A percentile compares a stretch with the other conserved stretches of the same genome.
These are phyloP conservation scores for Emergomyces orientalis DNA, from an alignment of 2,329 filamentous ascomycete genomes.

Conservation along the genomic window DNA sequence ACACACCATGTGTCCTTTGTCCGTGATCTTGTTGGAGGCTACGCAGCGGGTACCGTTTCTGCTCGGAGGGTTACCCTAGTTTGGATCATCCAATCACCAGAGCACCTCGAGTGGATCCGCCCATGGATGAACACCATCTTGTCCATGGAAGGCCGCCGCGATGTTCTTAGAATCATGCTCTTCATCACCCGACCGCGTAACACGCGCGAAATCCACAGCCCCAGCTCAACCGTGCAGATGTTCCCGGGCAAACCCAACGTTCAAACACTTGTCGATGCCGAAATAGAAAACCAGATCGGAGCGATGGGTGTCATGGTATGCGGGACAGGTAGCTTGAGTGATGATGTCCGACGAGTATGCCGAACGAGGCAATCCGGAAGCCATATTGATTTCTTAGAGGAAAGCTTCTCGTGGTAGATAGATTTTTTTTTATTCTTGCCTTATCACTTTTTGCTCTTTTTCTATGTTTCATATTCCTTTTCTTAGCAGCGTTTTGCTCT, in stretches of 20 bases:
- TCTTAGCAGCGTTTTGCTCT: not conserved
- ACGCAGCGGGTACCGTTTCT: constrained; percentile 61
- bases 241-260: constrained; percentile 82
- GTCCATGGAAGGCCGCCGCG: constrained; percentile 66
- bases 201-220: constrained; percentile 68
- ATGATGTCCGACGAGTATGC: constrained; percentile 64
- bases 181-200: constrained; percentile 84
- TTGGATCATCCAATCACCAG: constrained; percentile 85
- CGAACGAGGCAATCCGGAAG: constrained; percentile 51
- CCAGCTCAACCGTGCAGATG: constrained; percentile 77
- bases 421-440: not conserved
- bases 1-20: constrained; percentile 90
- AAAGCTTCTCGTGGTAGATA: constrained; percentile 53
- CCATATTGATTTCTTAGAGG: constrained; percentile 66
- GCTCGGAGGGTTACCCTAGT: constrained; percentile 73
- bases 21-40: constrained; percentile 62
- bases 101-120: constrained; percentile 86
- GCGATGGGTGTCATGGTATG: constrained; percentile 82
- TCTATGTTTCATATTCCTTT: not conserved
- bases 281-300: constrained; percentile 71
- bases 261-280: constrained; percentile 65
- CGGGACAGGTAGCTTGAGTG: constrained; percentile 63
- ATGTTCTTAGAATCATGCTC: constrained; percentile 75
- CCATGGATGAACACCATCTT: constrained; percentile 76
- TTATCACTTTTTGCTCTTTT: not conserved